Conservation (phyloP, 139 green algal genomes). For the Spirogloea muscicola region DNA sequence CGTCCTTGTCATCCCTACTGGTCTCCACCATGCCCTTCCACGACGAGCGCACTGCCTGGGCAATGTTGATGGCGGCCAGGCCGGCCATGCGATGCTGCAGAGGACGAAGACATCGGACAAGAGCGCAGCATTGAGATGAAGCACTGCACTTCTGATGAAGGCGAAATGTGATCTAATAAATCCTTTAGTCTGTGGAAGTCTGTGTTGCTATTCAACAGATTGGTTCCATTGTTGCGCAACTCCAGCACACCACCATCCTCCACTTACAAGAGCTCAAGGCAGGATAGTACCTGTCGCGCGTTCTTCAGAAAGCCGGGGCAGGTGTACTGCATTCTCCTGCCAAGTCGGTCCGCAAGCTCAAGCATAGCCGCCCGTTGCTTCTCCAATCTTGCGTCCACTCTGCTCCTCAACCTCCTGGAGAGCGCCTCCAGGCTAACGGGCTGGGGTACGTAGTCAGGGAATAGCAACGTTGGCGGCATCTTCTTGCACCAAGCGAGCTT, state of each 20-base stretch:
- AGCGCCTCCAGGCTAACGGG: background rate
- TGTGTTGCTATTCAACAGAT: no score
- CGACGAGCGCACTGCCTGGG: conserved; percentile 1
- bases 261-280: no score
- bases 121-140: no score
- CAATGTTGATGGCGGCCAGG: conserved; percentile 19
- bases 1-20: no score
- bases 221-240: no score
- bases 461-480: conserved; percentile 14
- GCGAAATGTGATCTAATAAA: no score
- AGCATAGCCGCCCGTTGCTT: background rate
- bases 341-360: background rate
- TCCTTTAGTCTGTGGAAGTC: no score
- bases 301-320: conserved; percentile 13
- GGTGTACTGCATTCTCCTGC: background rate
- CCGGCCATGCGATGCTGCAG: conserved; percentile 32
- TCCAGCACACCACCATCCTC: no score
- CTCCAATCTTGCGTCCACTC: background rate
- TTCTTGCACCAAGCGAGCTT: conserved; percentile 25
- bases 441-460: conserved; percentile 9
- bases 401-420: background rate
- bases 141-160: no score
- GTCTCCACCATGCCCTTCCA: conserved; percentile 16
- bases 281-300: conserved; percentile 11
- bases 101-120: background rate